Evolutionary conservation across 495 filamentous ascomycete species (phyloP), one percentile per base, ranked within the genome.

Genomic region (Daldinia vernicosa): DNA sequence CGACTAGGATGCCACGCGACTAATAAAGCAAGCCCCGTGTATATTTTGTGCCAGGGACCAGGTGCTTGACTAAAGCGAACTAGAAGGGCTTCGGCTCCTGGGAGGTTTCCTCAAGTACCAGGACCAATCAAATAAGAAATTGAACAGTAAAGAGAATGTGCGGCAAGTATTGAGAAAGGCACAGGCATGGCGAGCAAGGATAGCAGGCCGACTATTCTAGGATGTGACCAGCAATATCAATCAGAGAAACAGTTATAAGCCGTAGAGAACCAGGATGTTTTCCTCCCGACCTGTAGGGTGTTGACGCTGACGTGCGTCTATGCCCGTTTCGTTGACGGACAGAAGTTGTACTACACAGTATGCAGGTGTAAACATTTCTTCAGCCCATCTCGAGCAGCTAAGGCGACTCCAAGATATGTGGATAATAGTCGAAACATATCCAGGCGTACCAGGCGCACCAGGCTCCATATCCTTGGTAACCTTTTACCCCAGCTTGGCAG

Each of bases 401-500:
- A 51, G 51, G 62, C 24, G 26, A 37, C 37, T 56, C 64, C 39
- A 52, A 55, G 63, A 30, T 37, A n/a, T 65, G 64, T 69, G 55
- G 47, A 56, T 67, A 65, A 64, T 56, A 19, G 12, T 51, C 64
- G 69, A 72, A 67, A 67, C 64, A 32, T 61, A 47, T 47, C 40
- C 17, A 45, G 40, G 19, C 12, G 3, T 4, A 27, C 26, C 26
- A 27, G 26, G 26, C 26, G 26, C 12, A 35, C 8, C n/a, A 22
- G 43, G 43, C 43, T 15, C 62, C 52, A 45, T 47, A 47, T 35
- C 4, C 26, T n/a, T 54, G 11, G 47, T 53, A 28, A 28, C 17
- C 9, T 6, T 15, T 57, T 72, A 65, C 70, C 70, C 70, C 70
- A 73, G 62, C 62, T 73, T 73, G 66, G 61, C 40, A 17, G 62